A percentile compares a stretch with the other conserved stretches of the same genome.
Conservation (phyloP, 2,329 filamentous ascomycete species). For the Stromatinia cepivora region DNA sequence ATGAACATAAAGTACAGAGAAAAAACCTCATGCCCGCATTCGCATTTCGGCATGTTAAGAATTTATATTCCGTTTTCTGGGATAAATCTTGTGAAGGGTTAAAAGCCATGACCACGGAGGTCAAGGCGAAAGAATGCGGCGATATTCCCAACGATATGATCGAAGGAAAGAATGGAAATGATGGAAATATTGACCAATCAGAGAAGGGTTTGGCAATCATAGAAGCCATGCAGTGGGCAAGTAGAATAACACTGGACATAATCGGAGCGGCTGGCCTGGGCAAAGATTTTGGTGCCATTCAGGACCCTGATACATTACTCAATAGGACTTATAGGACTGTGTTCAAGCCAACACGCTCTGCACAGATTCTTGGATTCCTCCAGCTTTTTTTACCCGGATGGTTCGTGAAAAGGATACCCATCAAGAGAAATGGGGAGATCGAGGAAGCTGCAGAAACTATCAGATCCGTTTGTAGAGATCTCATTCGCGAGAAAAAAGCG, state of each 20-base stretch:
- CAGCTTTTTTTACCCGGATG: conserved; percentile 62
- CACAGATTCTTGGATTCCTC: conserved; percentile 58
- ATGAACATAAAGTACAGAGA: conserved; percentile 80
- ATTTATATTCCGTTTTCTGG: conserved; percentile 85
- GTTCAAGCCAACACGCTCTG: conserved; percentile 54
- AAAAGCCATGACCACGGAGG: conserved; percentile 56
- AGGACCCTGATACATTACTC: conserved; percentile 60
- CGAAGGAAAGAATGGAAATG: conserved; percentile 1
- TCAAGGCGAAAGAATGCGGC: conserved; percentile 43
- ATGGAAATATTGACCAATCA: conserved; percentile 7
- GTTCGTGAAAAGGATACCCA: conserved; percentile 63
- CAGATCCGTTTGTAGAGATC: conserved; percentile 62
- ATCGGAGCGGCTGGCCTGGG: conserved; percentile 73
- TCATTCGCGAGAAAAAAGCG: conserved; percentile 70
- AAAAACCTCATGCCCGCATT: conserved; percentile 82
- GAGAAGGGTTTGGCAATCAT: conserved; percentile 46
- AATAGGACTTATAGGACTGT: conserved; percentile 56
- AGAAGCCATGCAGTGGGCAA: conserved; percentile 63
- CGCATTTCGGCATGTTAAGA: conserved; percentile 80
- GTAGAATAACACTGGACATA: conserved; percentile 70
- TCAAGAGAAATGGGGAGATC: conserved; percentile 69
- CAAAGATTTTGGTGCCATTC: conserved; percentile 66
- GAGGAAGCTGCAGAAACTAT: conserved; percentile 57
- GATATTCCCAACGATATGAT: conserved; percentile 41
- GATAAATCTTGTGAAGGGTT: conserved; percentile 69